phyloP scores from a whole-genome alignment of 257 asterid species.

The Ophiorrhiza pumila region DNA sequence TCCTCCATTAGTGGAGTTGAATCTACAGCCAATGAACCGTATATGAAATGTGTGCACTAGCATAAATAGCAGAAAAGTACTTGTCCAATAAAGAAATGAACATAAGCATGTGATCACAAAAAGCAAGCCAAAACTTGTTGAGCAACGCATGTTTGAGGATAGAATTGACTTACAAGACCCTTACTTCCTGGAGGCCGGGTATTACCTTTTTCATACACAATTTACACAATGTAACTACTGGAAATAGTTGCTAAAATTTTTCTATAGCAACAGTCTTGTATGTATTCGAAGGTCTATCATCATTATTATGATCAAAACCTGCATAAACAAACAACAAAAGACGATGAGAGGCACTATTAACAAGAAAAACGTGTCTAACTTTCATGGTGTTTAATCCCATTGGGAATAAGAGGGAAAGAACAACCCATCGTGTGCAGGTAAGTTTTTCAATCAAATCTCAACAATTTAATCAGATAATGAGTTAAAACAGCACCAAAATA shows the following conservation, averaged over 20 bases:
- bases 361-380: background rate
- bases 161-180: background rate
- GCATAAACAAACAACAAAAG: background rate
- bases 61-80: background rate
- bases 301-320: background rate
- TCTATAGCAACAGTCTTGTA: background rate
- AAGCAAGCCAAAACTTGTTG: background rate
- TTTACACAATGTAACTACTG: background rate
- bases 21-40: background rate
- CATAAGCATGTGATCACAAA: background rate
- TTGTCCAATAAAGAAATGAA: background rate
- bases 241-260: background rate
- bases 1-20: slow-evolving; percentile 6
- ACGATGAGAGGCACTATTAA: background rate
- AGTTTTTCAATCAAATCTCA: too few species aligned
- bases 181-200: background rate
- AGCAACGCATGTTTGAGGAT: background rate
- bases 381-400: too few species aligned
- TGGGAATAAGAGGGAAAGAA: background rate
- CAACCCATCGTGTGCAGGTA: background rate
- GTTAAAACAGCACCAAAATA: background rate
- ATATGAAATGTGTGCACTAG: slow-evolving; percentile 1
- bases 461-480: background rate
- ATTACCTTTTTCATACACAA: too few species aligned
- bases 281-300: background rate